phyloP scores from a whole-genome alignment of 1,284 basidiomycete species.

The Schizophyllum commune region DNA sequence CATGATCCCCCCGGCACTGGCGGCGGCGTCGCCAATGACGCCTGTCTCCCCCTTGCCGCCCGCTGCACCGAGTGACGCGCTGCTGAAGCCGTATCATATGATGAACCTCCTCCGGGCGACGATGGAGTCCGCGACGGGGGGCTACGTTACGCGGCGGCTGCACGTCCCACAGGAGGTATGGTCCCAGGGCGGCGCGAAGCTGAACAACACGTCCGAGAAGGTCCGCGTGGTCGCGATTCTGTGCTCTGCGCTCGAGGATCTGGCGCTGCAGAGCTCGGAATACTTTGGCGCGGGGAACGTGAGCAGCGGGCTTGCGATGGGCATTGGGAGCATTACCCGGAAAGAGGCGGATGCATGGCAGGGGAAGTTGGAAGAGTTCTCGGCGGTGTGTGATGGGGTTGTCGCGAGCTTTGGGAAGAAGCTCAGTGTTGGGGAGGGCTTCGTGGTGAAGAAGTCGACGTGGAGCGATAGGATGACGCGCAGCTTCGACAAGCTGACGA shows the following conservation, averaged over 20 bases:
- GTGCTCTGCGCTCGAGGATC: slow-evolving; percentile 66
- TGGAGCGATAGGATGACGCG: slow-evolving; percentile 59
- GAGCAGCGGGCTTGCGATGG: slow-evolving; percentile 62
- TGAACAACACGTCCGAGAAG: slow-evolving; percentile 77
- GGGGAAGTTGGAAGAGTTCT: slow-evolving; percentile 62
- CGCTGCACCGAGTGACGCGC: slow-evolving; percentile 59
- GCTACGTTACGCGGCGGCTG: slow-evolving; percentile 80
- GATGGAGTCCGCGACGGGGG: slow-evolving; percentile 77
- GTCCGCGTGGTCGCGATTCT: slow-evolving; percentile 78
- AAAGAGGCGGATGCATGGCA: slow-evolving; percentile 72
- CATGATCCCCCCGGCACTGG: slow-evolving; percentile 27
- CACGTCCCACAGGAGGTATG: slow-evolving; percentile 89
- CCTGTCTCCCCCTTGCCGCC: slow-evolving; percentile 70
- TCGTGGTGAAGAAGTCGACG: slow-evolving; percentile 72
- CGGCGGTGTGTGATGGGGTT: slow-evolving; percentile 75
- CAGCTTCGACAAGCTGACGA: slow-evolving; percentile 82
- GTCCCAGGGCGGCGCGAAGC: slow-evolving; percentile 82
- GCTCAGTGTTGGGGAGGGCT: slow-evolving; percentile 79
- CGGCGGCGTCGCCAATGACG: slow-evolving; percentile 39
- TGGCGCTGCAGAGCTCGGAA: slow-evolving; percentile 59
- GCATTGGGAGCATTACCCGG: slow-evolving; percentile 59
- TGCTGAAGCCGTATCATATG: slow-evolving; percentile 86
- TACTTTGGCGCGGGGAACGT: slow-evolving; percentile 73
- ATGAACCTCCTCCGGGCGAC: slow-evolving; percentile 75
- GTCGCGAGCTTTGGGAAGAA: slow-evolving; percentile 85